These are phyloP conservation scores for Adenanthera pavonina DNA, from an alignment of 306 rosid genomes.

Conservation along the genomic window DNA sequence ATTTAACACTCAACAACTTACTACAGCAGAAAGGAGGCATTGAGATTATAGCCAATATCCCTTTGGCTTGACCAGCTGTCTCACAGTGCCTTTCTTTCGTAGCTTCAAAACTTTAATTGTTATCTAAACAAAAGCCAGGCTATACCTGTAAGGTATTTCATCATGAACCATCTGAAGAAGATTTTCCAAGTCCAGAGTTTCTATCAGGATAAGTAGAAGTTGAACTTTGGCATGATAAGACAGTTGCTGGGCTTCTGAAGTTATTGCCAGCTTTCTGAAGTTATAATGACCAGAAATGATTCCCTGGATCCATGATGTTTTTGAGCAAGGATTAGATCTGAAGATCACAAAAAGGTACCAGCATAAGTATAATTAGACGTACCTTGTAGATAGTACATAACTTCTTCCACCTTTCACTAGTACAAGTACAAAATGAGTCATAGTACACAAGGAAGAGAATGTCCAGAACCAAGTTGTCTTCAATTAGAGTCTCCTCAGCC, in stretches of 20 bases:
- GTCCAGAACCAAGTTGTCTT: conserved; percentile 89
- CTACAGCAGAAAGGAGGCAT: conserved; percentile 33
- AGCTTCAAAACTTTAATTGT: conserved; percentile 16
- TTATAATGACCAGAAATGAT: conserved; percentile 76
- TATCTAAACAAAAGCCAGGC: conserved; percentile 39
- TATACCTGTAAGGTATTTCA: conserved; percentile 82
- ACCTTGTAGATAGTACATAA: conserved; percentile 80
- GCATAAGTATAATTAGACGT: conserved; percentile 34
- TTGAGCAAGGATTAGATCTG: conserved; percentile 36
- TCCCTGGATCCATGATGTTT: conserved; percentile 61
- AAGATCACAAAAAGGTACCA: conserved; percentile 29
- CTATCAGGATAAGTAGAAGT: conserved; percentile 79
- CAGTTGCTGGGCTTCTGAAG: conserved; percentile 66
- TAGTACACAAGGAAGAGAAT: conserved; percentile 83
- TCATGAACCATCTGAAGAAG: conserved; percentile 97
- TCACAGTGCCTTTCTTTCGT: conserved; percentile 11
- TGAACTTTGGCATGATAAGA: conserved; percentile 77
- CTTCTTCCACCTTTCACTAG: conserved; percentile 72
- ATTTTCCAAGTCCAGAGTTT: conserved; percentile 83
- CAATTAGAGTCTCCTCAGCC: conserved; percentile 97
- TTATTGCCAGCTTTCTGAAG: conserved; percentile 72
- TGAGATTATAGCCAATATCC: conserved; percentile 20
- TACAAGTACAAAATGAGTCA: conserved; percentile 78
- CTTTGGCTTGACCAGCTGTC: conserved; percentile 28
- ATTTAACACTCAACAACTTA: conserved; percentile 10